A percentile compares a stretch with the other conserved stretches of the same genome.
Conservation (phyloP, 208 protist genomes). For the Leishmania guyanensis region DNA sequence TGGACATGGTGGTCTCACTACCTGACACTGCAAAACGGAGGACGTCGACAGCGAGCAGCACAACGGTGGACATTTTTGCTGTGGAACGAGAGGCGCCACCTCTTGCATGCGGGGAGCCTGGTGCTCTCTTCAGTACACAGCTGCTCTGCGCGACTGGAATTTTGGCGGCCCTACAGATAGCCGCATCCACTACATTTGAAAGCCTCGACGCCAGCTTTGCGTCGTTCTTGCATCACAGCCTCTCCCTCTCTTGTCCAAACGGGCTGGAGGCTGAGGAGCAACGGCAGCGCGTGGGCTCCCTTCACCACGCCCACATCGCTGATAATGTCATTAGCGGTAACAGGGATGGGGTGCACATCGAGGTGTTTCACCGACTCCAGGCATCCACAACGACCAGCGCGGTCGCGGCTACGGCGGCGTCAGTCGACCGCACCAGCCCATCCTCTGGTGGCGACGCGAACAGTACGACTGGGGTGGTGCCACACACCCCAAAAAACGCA, state of each 20-base stretch:
- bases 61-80: slow-evolving; percentile 31
- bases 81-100: slow-evolving; percentile 29
- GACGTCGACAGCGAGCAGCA: neutral
- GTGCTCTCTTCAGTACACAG: slow-evolving; percentile 43
- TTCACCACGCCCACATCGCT: slow-evolving; percentile 43
- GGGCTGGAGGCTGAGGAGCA: slow-evolving; percentile 3
- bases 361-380: slow-evolving; percentile 46
- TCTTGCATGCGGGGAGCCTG: slow-evolving; percentile 37
- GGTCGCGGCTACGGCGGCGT: neutral
- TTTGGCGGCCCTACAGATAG: slow-evolving; percentile 34
- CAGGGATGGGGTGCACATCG: slow-evolving; percentile 41
- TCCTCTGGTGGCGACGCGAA: neutral
- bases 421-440: neutral
- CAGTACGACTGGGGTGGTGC: neutral
- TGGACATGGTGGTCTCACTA: slow-evolving; percentile 9
- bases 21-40: neutral
- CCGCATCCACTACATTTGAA: slow-evolving; percentile 23
- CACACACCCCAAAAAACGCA: neutral
- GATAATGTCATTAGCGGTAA: slow-evolving; percentile 48
- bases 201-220: slow-evolving; percentile 21
- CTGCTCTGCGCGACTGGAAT: slow-evolving; percentile 41
- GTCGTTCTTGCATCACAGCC: slow-evolving; percentile 28
- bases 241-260: slow-evolving; percentile 19
- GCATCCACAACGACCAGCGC: slow-evolving; percentile 2
- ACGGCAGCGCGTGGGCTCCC: slow-evolving; percentile 36